Evolutionary conservation across 768 basidiomycete species (phyloP), one percentile per base, ranked within the genome.

Genomic region (Russula compacta): DNA sequence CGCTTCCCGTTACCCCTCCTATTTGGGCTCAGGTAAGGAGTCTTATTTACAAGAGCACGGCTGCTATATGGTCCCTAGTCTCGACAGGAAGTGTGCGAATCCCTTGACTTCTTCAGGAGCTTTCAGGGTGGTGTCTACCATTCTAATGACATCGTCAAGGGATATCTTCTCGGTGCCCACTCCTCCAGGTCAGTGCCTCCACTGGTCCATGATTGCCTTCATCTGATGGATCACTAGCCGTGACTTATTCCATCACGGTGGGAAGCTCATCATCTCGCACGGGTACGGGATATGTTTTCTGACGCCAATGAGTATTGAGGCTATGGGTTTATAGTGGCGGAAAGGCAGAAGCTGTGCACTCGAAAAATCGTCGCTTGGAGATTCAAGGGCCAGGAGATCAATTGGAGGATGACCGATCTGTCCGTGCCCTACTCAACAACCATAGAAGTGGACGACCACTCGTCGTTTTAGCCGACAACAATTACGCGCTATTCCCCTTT

Each of bases 51-150:
- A n/a, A 42, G 5, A 32, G 36, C n/a, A 32, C 65, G 14, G 63
- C 54, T 15, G 12, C 64, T 47, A 55, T 42, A 39, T 47, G 19
- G n/a, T 58, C 14, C 38, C 24, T 56, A 91, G 89, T 86, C 88
- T 29, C 82, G 90, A 44, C 89, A 91, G 73, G 90, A 92, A 73
- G 78, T 92, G 2, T 92, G 90, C 73, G 90, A 92, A 71, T 81
- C 85, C 5, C 82, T 86, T 51, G 82, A 84, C 21, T 85, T 83
- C 79, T 89, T 87, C 71, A 76, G 82, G 36, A 84, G 81, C 64
- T 92, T 89, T 69, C 90, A 93, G 71, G 75, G 87, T 11, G 90
- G 90, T 8, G 89, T 93, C 6, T 92, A 92, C 70, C 81, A 78
- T 53, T 70, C 72, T 24, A 75, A 82, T 29, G 79, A 83, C 56